Base-by-base conservation (phyloP, 75 land plant species). In the Pinus tabuliformis region DNA sequence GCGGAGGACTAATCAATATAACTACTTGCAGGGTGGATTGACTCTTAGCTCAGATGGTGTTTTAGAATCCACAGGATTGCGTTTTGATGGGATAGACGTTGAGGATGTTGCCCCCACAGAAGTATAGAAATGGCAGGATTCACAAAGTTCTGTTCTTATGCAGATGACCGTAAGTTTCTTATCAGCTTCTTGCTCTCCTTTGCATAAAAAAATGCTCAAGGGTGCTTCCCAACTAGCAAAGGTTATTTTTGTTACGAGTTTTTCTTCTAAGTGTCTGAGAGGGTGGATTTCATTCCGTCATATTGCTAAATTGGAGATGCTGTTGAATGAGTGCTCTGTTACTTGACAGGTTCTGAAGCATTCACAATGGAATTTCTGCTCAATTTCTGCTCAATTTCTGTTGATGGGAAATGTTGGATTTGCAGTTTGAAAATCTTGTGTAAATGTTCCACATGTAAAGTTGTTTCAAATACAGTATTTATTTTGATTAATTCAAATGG, bases 41-140 rank as follows among this genome's bases (percentile, higher is more conserved):
- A 83, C 81, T 59, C 78, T 90, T 20, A 88, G 75, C 73, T 79
- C 92, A 6, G 92, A 90, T 13, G 92, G 92, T 28, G 82, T 88
- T 12, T 73, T 90, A 74, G 90, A 86, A n/a, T 81, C 83, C n/a
- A 15, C 90, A 8, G 84, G 84, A 37, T 81, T 88, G 75, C 86
- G 84, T 33, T 88, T 62, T 18, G 86, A 83, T 39, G 89, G 86
- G 61, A 4, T 87, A 58, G 89, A 84, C 68, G 59, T 90, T 11
- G 75, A 62, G 30, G 83, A 87, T 13, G 49, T 87, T 66, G 85
- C 85, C 21, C 82, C 78, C 2, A 86, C 87, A 28, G 88, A 89
- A 17, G 49, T 39, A 21, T 42, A 68, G 72, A n/a, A 68, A 68
- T 68, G 11, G n/a, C 54, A 68, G 71, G 49, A 3, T 22, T 20